Base-by-base conservation (phyloP, 768 basidiomycete species). In the Harrya chromipes region DNA sequence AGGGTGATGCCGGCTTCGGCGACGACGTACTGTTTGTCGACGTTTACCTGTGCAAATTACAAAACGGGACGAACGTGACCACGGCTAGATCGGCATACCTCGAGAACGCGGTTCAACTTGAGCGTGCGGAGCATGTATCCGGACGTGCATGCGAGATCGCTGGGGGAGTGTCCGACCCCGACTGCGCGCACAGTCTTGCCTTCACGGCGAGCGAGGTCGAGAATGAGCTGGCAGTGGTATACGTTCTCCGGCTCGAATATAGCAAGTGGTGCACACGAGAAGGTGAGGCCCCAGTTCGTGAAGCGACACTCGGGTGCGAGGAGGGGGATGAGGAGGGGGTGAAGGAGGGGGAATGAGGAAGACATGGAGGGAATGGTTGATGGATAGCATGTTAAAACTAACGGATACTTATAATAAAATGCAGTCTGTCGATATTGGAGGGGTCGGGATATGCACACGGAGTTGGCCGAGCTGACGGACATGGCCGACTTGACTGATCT, bases 121-220 rank as follows among this genome's bases (percentile, higher is more conserved):
- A 82, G 82, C 51, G 89, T 89, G 46, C 87, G 78, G 49, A 98
- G 70, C 83, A 97, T 87, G 71, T 81, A 94, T 11, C 84, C 90
- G 44, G 73, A 78, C 0, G 94, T 97, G 70, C 93, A 97, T 0
- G 91, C 89, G 43, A 98, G 76, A 71, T 99, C 95, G 62, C 85
- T 89, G 20, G 95, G 95, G 50, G 87, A 90, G 71, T 97, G 94
- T 2, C 94, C 95, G 14, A 91, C 83, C 12, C 93, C 97, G 12
- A 84, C 87, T 1, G 90, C 87, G 47, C 93, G 82, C 29, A 98
- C 75, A 19, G 78, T 74, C 62, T 79, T 82, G 14, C 78, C 72
- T 63, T 93, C 82, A 37, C 87, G 74, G 16, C 84, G 74, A 0
- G 94, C 93, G 21, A 93, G 82, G 61, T 90, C 89, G 23, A 98